phyloP scores from a whole-genome alignment of 208 protist species.

The Sergeia podlipaevii region DNA sequence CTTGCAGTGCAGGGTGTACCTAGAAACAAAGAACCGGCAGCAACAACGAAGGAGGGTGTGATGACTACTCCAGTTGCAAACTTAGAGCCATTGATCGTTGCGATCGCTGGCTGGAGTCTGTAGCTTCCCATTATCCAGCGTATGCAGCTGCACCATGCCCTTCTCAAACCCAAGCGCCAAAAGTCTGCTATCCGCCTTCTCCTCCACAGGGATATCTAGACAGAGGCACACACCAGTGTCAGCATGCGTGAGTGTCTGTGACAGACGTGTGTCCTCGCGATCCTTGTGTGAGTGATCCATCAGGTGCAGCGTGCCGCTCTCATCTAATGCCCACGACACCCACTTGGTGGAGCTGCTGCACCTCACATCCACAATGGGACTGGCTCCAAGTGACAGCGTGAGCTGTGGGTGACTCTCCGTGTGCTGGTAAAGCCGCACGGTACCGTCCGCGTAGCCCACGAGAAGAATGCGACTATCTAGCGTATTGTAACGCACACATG shows the following conservation, averaged over 20 bases:
- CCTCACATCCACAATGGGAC: conserved; percentile 45
- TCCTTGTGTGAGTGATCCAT: conserved; percentile 55
- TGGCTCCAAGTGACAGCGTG: conserved; percentile 40
- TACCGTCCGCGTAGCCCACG: conserved; percentile 79
- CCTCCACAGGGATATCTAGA: conserved; percentile 50
- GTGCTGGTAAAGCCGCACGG: conserved; percentile 58
- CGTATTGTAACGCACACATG: conserved; percentile 53
- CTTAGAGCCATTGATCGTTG: conserved; percentile 67
- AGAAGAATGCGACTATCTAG: conserved; percentile 65
- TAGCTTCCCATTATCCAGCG: conserved; percentile 33
- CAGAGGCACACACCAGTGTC: conserved; percentile 61
- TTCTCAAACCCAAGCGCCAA: conserved; percentile 74
- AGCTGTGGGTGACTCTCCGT: conserved; percentile 53
- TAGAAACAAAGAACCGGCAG: too few relatives aligned
- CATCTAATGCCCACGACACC: conserved; percentile 69
- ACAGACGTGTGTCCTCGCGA: conserved; percentile 49
- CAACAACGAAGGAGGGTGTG: background rate
- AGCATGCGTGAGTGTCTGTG: conserved; percentile 36
- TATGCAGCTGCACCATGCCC: conserved; percentile 70
- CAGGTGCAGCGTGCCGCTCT: conserved; percentile 56
- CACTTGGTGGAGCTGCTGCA: conserved; percentile 45
- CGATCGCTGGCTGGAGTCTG: conserved; percentile 36
- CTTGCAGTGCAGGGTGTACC: too few relatives aligned
- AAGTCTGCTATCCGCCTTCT: conserved; percentile 39
- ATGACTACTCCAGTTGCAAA: background rate